These are phyloP conservation scores for Mrakia hoshinonis DNA, from an alignment of 768 basidiomycete genomes.

Conservation along the genomic window DNA sequence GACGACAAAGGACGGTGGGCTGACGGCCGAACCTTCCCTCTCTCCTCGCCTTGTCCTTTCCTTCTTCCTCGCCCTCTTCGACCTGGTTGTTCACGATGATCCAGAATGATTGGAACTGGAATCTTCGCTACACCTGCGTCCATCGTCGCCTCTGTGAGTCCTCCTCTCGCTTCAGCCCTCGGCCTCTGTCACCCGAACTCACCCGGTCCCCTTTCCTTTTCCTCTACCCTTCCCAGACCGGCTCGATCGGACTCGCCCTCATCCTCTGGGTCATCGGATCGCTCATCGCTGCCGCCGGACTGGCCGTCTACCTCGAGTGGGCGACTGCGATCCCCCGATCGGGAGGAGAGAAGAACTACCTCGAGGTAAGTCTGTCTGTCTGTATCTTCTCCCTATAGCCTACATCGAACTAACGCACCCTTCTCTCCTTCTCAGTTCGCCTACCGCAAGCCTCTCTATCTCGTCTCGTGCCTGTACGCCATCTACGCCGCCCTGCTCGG, in stretches of 20 bases:
- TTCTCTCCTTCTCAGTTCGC: neutral
- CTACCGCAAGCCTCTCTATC: conserved; percentile 31
- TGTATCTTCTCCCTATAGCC: no score
- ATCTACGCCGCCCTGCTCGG: conserved; percentile 30
- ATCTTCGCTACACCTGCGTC: conserved; percentile 31
- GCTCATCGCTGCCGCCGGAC: conserved; percentile 26
- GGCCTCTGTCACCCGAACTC: no score
- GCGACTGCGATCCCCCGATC: conserved; percentile 30
- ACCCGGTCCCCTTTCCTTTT: no score
- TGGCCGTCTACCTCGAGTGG: conserved; percentile 35
- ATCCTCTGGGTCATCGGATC: conserved; percentile 27
- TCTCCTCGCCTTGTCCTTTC: neutral
- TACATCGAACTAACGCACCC: conserved; percentile 2
- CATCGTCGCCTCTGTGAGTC: conserved; percentile 19
- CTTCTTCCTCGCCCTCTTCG: neutral
- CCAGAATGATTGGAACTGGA: conserved; percentile 30
- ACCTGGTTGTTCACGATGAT: no score
- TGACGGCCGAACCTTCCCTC: no score
- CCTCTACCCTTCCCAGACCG: conserved; percentile 13
- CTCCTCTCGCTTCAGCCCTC: no score
- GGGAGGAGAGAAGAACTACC: conserved; percentile 34
- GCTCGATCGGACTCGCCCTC: conserved; percentile 28
- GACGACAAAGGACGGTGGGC: neutral
- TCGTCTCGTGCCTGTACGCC: conserved; percentile 31
- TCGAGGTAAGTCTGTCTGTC: no score